Conservation (phyloP, 2,329 filamentous ascomycete genomes). For the Diplodia sapinea region DNA sequence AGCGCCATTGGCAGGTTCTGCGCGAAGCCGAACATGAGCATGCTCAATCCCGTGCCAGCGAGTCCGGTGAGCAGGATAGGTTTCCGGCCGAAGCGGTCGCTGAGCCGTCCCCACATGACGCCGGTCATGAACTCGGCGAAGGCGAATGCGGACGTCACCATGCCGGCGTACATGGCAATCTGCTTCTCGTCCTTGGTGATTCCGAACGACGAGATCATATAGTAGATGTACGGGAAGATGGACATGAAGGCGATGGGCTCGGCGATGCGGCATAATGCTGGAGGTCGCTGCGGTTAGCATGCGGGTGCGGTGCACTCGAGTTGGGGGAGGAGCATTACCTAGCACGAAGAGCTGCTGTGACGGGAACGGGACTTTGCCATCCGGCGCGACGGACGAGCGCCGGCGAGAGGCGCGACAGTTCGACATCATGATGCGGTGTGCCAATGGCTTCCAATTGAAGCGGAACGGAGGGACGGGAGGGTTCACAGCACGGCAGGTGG, state of each 20-base stretch:
- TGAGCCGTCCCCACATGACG: slow-evolving; percentile 90
- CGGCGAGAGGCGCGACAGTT: slow-evolving; percentile 27
- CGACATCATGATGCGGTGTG: slow-evolving; percentile 22
- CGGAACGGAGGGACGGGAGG: slow-evolving; percentile 1
- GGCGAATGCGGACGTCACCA: slow-evolving; percentile 96
- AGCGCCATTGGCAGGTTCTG: slow-evolving; percentile 81
- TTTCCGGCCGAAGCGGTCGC: slow-evolving; percentile 90
- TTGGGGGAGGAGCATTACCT: slow-evolving; percentile 49
- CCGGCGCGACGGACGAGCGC: slow-evolving; percentile 26
- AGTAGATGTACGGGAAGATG: slow-evolving; percentile 98
- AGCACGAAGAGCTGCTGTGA: slow-evolving; percentile 63
- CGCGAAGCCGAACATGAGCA: slow-evolving; percentile 90
- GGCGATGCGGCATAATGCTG: slow-evolving; percentile 92
- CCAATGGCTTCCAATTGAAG: slow-evolving; percentile 27
- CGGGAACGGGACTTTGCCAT: slow-evolving; percentile 57
- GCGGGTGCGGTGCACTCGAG: background rate
- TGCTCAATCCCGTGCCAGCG: slow-evolving; percentile 88
- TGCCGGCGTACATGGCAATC: slow-evolving; percentile 90
- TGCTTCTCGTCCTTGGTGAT: slow-evolving; percentile 78
- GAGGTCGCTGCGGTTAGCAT: slow-evolving; percentile 13
- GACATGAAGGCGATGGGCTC: slow-evolving; percentile 99
- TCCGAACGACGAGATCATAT: slow-evolving; percentile 92
- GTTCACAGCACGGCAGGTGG: slow-evolving; percentile 13
- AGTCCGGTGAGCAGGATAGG: slow-evolving; percentile 90
- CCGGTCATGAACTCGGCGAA: slow-evolving; percentile 94